Evolutionary conservation across 129 eudicot species (phyloP), one percentile per base, ranked within the genome.

Genomic region (Deinandra increscens): DNA sequence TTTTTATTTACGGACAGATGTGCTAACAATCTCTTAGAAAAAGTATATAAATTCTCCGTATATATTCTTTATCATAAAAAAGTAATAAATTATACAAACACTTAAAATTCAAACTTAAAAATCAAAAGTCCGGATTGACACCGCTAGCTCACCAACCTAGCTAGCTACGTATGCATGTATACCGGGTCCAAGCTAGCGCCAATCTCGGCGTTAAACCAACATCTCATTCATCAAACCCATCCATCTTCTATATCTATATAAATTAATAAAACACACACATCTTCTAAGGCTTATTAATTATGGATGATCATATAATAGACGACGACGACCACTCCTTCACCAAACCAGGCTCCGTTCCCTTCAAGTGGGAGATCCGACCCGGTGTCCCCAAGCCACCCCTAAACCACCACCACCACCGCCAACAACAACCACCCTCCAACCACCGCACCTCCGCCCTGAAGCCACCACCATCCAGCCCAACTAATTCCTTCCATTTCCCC

Each of bases 361-460:
- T 90, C 82, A 72, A 81, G 38, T 90, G 97, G 97, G 97, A 90
- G 87, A 81, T 85, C 69, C 85, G 87, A 46, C 97, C 97, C 50
- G 97, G 97, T n/a, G 95, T 90, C 17, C 95, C 97, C 4, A 90
- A 90, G 81, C 49, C 68, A 62, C 68, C 68, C 66, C 68, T 42
- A 20, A 66, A 74, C 29, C 81, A 70, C 36, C 41, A 50, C 15
- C 34, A 26, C 1, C 60, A 74, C 29, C 81, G 66, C 36, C 41
- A 50, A 12, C 34, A 26, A 26, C 60, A 43, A 39, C 71, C 69
- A 31, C 19, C 73, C 0, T 59, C 65, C 10, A 56, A 69, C 39
- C 70, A 58, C 6, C 75, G 31, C 33, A 26, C 70, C 14, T 55
- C 72, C 29, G 13, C 71, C 23, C 84, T 77, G 65, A 64, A 22